Base-by-base conservation (phyloP, 179 eudicot genomes). In the Vitellaria paradoxa region DNA sequence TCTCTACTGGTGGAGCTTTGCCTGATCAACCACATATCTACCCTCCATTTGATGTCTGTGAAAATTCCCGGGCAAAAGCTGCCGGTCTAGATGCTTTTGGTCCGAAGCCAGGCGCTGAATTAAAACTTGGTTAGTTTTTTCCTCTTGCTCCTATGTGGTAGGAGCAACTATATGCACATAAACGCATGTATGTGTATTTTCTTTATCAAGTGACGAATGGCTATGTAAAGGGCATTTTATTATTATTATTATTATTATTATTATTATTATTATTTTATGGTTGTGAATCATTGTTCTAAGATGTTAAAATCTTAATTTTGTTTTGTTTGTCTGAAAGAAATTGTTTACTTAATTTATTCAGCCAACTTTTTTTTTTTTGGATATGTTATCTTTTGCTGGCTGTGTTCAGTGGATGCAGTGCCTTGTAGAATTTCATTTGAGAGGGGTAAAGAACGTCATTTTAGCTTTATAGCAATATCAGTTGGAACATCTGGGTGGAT, bases 351-450 rank as follows among this genome's bases (percentile, higher is more conserved):
- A 9, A 2, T 13, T 23, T 11, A 13, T 23, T 57, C 23, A 72
- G 14, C 24, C 11, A 53, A 26, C 5, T 30, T 74, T 42, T 76
- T 61, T 68, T 20, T 0, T 20, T 52, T 42, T 12, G 3, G n/a
- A 59, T 70, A 13, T 69, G 21, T 72, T 0, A 1, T 55, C 63
- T 73, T 67, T 23, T 64, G 46, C 37, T 74, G 71, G 65, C 49
- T 77, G 77, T 53, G 9, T 87, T 61, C 88, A 95, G 99, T 81
- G 76, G 97, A 93, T 91, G 92, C 98, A 67, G 87, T 95, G 82
- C 96, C 98, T 62, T 95, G 99, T 90, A 85, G 93, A 86, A 95
- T 95, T 83, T 92, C 99, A 70, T 95, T 95, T 78, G 99, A 93
- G 86, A 91, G 93, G 84, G 99, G 99, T 67, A 93, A 89, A 81